Evolutionary conservation across 2,329 filamentous ascomycete genomes (phyloP).

Genomic region (Sporothrix euskadiensis): DNA sequence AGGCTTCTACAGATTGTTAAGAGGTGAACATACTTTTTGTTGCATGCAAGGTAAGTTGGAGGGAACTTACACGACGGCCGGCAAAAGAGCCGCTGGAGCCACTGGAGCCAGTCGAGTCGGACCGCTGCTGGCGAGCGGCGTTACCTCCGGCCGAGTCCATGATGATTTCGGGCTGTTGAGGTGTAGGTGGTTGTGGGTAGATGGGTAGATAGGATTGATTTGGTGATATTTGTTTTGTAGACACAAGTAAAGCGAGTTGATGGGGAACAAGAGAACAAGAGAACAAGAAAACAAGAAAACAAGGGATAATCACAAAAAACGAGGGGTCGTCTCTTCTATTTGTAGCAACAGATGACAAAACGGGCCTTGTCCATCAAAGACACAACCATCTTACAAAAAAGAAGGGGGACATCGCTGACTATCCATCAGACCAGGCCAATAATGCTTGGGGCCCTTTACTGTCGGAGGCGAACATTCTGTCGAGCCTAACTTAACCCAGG

Average conservation of each 20-base stretch:
- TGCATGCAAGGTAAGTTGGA: not conserved
- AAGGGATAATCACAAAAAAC: not conserved
- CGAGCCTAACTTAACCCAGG: not conserved
- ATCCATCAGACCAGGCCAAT: not conserved
- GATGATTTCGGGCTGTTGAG: not conserved
- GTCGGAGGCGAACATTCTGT: conserved; percentile 1
- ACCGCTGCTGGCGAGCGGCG: conserved; percentile 33
- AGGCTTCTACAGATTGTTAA: conserved; percentile 23
- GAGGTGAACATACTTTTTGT: not conserved
- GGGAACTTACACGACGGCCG: conserved; percentile 32
- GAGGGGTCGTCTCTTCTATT: conserved; percentile 1
- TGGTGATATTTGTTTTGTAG: not conserved
- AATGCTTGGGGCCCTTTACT: not conserved
- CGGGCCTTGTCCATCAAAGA: not conserved
- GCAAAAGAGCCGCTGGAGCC: conserved; percentile 18
- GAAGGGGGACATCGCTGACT: conserved; percentile 11
- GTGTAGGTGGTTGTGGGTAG: not conserved
- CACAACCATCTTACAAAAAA: not conserved
- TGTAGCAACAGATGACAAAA: not conserved
- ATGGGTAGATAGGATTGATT: not conserved
- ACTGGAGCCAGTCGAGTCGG: conserved; percentile 34
- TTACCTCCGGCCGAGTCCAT: conserved; percentile 31
- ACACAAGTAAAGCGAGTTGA: not conserved
- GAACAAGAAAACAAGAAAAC: not conserved
- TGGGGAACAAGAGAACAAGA: not conserved